Base-by-base conservation (phyloP, 179 eudicot genomes). In the Beta macrorhiza region DNA sequence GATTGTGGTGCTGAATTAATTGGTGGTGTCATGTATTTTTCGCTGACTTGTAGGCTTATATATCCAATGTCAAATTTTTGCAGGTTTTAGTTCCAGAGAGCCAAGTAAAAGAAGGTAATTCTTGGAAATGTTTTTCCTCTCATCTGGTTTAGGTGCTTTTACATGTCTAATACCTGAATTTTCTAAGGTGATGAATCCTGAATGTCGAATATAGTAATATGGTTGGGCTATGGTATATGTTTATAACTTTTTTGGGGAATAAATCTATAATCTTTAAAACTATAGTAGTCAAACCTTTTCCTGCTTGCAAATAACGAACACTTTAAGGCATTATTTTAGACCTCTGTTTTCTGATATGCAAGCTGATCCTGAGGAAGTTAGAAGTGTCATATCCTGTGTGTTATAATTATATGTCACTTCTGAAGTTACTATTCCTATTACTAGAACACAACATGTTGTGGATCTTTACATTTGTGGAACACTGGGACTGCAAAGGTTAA, bases 1-100 rank as follows among this genome's bases (percentile, higher is more conserved):
- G 53, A 67, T 42, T 17, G n/a, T 15, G 47, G 72, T 67, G 55
- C 19, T 65, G 22, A 29, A 53, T 78, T 8, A 17, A 55, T 51
- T 12, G 25, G 61, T 14, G 32, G 32, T 52, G 56, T 75, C 49
- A 57, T 64, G 49, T 55, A 22, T 55, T 64, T 20, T 37, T 22
- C 73, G 47, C 63, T 17, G 42, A 53, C 61, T 75, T 52, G 7
- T 80, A 2, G 14, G 58, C 82, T 68, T 74, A 80, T 37, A 72
- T 49, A 71, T 58, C 61, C 22, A 44, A 29, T 10, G 49, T 51
- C 64, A 69, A 73, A 75, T 11, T 42, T 79, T 74, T 87, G 81
- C 90, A 92, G 96, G 91, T 82, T 83, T 83, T 70, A 88, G 89
- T 84, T 92, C 89, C 59, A 75, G 85, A 44, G 73, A 79, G 65